A percentile compares a stretch with the other conserved stretches of the same genome.
phyloP scores from a whole-genome alignment of 345 rosid genomes.

The Pistacia vera region DNA sequence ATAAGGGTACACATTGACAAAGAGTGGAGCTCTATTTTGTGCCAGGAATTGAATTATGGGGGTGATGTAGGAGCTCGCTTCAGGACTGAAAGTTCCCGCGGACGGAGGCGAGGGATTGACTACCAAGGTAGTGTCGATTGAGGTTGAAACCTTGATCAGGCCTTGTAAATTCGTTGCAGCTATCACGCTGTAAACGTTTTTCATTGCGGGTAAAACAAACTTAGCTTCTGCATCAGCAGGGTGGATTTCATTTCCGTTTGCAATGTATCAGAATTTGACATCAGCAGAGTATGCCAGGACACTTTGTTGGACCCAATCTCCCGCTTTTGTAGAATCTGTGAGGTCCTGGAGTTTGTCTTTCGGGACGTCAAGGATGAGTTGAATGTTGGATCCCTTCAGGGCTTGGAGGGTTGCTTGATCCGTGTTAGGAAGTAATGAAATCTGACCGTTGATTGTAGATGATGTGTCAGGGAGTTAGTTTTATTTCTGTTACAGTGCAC shows the following conservation, averaged over 20 bases:
- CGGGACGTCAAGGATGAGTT: slow-evolving; percentile 18
- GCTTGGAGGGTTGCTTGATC: slow-evolving; percentile 20
- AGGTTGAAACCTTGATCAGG: slow-evolving; percentile 17
- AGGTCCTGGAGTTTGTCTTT: neutral
- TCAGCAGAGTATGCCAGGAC: neutral
- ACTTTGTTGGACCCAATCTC: slow-evolving; percentile 21
- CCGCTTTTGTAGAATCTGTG: neutral
- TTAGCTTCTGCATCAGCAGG: neutral
- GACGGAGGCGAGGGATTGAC: slow-evolving; percentile 36
- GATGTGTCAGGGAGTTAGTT: too few species aligned
- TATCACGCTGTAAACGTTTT: slow-evolving; percentile 10
- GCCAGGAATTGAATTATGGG: too few species aligned
- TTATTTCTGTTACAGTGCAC: too few species aligned
- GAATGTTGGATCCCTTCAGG: slow-evolving; percentile 23
- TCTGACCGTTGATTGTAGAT: too few species aligned
- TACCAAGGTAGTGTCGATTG: slow-evolving; percentile 14
- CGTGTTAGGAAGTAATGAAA: too few species aligned
- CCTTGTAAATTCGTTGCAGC: neutral
- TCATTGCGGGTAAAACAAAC: slow-evolving; percentile 17
- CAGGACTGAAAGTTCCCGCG: neutral
- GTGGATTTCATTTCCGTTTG: slow-evolving; percentile 15
- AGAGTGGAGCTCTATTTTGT: too few species aligned
- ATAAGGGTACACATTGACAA: too few species aligned
- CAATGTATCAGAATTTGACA: slow-evolving; percentile 16
- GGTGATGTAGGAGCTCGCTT: too few species aligned